phyloP scores from a whole-genome alignment of 768 basidiomycete species.

The Xerocomellus intermedius region DNA sequence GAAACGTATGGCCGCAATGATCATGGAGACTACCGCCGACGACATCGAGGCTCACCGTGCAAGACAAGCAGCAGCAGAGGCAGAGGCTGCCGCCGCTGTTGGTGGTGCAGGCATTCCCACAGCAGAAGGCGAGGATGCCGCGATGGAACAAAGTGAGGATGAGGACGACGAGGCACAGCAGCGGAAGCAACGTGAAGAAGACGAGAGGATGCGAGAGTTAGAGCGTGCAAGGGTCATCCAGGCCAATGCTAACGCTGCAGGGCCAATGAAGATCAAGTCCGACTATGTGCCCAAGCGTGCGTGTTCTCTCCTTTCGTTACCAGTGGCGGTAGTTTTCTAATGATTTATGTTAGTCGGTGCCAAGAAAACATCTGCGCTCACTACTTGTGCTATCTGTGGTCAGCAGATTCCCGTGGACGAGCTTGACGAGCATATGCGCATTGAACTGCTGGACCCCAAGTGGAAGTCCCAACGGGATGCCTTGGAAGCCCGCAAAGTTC shows the following conservation, averaged over 20 bases:
- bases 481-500: conserved; percentile 86
- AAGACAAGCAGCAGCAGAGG: conserved; percentile 80
- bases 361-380: conserved; percentile 62
- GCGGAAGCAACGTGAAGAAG: conserved; percentile 62
- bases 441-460: conserved; percentile 93
- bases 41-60: conserved; percentile 82
- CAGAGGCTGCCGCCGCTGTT: conserved; percentile 79
- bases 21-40: conserved; percentile 92
- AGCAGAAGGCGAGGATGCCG: conserved; percentile 56
- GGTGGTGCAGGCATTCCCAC: conserved; percentile 52
- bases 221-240: conserved; percentile 80
- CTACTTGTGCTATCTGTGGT: conserved; percentile 91
- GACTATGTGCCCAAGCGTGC: conserved; percentile 93
- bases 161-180: conserved; percentile 68
- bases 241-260: conserved; percentile 70
- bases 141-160: conserved; percentile 79
- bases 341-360: conserved; percentile 52
- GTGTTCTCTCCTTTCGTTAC: conserved; percentile 30
- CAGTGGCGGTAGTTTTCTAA: conserved; percentile 7
- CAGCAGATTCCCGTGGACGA: conserved; percentile 96
- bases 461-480: conserved; percentile 96
- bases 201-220: conserved; percentile 65
- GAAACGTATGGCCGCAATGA: conserved; percentile 97
- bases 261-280: conserved; percentile 91
- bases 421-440: conserved; percentile 96